Percentiles rank a stretch among this genome's conserved stretches.
Evolutionary conservation across 108 stramenopile species (phyloP).

Genomic region (Parmales sp.): DNA sequence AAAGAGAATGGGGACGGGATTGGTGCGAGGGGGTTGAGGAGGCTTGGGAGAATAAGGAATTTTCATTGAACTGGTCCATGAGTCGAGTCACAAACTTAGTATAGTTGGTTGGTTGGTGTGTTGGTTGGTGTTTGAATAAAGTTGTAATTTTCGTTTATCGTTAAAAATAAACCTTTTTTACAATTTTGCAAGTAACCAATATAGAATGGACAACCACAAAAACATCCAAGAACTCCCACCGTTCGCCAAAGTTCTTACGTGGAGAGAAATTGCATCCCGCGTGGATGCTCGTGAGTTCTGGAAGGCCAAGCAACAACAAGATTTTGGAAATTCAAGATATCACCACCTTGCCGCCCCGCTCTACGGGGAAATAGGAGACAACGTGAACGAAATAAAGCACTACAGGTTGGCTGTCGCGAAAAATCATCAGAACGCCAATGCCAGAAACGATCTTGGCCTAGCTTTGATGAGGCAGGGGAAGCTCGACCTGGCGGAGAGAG

Average conservation of each 20-base stretch:
- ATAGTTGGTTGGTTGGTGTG: too few species aligned
- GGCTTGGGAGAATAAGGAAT: too few species aligned
- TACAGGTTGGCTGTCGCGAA: background rate
- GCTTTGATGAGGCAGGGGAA: conserved; percentile 3
- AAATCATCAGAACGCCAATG: background rate
- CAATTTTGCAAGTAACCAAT: too few species aligned
- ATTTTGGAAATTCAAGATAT: background rate
- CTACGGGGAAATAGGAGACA: background rate
- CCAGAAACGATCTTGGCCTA: conserved; percentile 12
- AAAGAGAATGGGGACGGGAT: too few species aligned
- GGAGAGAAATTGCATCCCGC: background rate
- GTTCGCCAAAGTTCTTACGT: background rate
- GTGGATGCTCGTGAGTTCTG: background rate
- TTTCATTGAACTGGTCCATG: too few species aligned
- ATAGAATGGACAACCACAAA: background rate
- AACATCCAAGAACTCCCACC: background rate
- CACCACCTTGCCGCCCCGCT: background rate
- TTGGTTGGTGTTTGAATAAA: too few species aligned
- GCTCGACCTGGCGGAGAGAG: background rate
- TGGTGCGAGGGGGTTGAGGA: too few species aligned
- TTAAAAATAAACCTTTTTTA: too few species aligned
- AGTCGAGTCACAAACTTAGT: too few species aligned
- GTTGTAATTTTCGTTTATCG: too few species aligned
- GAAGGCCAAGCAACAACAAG: background rate
- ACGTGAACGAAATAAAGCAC: conserved; percentile 3